A percentile compares a stretch with the other conserved stretches of the same genome.
Conservation (phyloP, 768 basidiomycete genomes). For the Amanita subjunquillea region DNA sequence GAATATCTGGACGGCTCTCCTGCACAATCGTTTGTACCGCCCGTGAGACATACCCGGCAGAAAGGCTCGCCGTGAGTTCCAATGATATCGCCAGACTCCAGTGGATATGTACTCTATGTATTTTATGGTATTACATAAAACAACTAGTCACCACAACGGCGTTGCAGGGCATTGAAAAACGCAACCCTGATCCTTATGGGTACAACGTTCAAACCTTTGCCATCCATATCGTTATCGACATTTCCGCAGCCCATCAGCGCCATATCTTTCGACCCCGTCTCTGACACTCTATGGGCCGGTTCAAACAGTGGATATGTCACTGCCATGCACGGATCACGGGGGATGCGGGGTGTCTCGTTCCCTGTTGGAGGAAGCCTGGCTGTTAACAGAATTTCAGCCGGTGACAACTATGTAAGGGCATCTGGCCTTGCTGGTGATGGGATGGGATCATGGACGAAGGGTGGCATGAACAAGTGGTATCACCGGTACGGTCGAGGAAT, state of each 20-base stretch:
- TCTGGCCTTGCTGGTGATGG: slow-evolving; percentile 49
- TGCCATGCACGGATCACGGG: slow-evolving; percentile 56
- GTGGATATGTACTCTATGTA: background rate
- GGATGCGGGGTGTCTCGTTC: slow-evolving; percentile 62
- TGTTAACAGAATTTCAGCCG: slow-evolving; percentile 67
- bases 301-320: slow-evolving; percentile 58
- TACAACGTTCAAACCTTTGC: slow-evolving; percentile 21
- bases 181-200: slow-evolving; percentile 9
- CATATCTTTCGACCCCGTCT: slow-evolving; percentile 83
- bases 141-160: background rate
- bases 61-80: background rate
- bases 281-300: slow-evolving; percentile 86
- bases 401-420: slow-evolving; percentile 72
- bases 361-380: slow-evolving; percentile 57
- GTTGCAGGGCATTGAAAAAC: background rate
- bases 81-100: background rate
- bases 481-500: slow-evolving; percentile 38
- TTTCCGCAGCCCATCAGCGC: slow-evolving; percentile 55
- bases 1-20: slow-evolving; percentile 6
- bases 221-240: slow-evolving; percentile 20
- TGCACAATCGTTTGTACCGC: slow-evolving; percentile 13
- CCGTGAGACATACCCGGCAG: slow-evolving; percentile 7
- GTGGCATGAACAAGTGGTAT: slow-evolving; percentile 79
- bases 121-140: background rate
- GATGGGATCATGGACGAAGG: slow-evolving; percentile 74